phyloP scores from a whole-genome alignment of 352 stramenopile species.

The Phytophthora podocarpi region DNA sequence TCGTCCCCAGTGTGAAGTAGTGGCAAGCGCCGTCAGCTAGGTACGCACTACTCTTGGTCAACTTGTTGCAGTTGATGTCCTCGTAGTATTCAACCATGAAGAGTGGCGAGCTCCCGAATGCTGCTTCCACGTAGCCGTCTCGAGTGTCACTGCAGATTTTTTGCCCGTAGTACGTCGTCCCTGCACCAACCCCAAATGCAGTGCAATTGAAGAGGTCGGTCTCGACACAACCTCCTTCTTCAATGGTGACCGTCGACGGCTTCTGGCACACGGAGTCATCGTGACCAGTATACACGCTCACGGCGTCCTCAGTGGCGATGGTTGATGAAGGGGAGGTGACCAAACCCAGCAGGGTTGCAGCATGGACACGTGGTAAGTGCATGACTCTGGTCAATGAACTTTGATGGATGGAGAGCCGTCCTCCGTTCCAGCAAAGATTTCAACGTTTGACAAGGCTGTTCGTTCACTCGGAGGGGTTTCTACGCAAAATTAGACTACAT shows the following conservation, averaged over 20 bases:
- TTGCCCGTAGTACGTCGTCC: slow-evolving; percentile 7
- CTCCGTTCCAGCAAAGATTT: no score
- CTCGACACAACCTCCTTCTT: slow-evolving; percentile 1
- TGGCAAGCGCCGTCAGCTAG: slow-evolving; percentile 5
- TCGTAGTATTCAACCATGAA: slow-evolving; percentile 17
- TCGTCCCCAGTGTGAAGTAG: slow-evolving; percentile 11
- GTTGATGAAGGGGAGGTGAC: no score
- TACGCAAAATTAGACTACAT: no score
- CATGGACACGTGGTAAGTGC: no score
- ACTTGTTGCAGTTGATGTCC: slow-evolving; percentile 1
- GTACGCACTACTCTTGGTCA: slow-evolving; percentile 1
- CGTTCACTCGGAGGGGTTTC: no score
- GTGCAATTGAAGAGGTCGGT: neutral
- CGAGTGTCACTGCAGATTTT: neutral
- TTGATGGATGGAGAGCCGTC: no score
- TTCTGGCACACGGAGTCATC: no score
- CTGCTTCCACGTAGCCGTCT: neutral
- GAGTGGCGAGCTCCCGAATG: neutral
- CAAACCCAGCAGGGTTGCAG: no score
- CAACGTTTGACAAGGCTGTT: no score
- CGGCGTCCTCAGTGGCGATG: no score
- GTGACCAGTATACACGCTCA: no score
- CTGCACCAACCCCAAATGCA: neutral
- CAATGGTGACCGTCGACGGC: neutral
- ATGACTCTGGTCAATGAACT: no score